These are phyloP conservation scores for Platanthera guangdongensis DNA, from an alignment of 106 monocot genomes.

Conservation along the genomic window DNA sequence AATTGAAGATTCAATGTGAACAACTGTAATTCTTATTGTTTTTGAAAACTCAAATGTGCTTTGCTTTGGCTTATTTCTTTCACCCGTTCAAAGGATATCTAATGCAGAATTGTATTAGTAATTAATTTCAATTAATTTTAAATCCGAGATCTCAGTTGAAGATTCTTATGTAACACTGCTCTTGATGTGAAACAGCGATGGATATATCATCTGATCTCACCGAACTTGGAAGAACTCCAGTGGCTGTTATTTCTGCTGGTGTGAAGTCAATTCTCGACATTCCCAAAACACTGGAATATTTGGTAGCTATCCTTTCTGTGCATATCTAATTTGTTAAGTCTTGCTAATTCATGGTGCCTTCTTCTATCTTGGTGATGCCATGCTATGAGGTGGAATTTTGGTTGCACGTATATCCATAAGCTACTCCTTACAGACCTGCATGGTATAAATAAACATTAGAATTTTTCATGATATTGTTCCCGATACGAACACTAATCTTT, in stretches of 20 bases:
- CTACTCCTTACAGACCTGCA: neutral
- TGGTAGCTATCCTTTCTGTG: conserved; percentile 39
- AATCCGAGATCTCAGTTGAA: neutral
- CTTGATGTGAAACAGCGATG: conserved; percentile 55
- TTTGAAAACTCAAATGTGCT: neutral
- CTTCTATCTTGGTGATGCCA: neutral
- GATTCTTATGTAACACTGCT: neutral
- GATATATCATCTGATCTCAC: conserved; percentile 98
- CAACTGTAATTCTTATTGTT: too few species aligned
- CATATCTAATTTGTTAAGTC: neutral
- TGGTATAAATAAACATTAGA: neutral
- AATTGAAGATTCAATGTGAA: neutral
- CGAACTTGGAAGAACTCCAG: conserved; percentile 88
- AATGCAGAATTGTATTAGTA: neutral
- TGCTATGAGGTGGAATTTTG: neutral
- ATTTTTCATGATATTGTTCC: too few species aligned
- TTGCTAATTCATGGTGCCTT: neutral
- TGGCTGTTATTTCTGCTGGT: conserved; percentile 94
- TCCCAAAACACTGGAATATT: conserved; percentile 83
- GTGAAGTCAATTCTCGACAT: conserved; percentile 98
- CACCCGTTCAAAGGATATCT: neutral
- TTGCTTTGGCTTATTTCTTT: neutral
- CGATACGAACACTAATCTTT: too few species aligned
- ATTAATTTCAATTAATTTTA: neutral
- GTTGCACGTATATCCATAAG: neutral